Evolutionary conservation across 257 asterid genomes (phyloP), one percentile per base, ranked within the genome.

Genomic region (Solanum lignicaule): DNA sequence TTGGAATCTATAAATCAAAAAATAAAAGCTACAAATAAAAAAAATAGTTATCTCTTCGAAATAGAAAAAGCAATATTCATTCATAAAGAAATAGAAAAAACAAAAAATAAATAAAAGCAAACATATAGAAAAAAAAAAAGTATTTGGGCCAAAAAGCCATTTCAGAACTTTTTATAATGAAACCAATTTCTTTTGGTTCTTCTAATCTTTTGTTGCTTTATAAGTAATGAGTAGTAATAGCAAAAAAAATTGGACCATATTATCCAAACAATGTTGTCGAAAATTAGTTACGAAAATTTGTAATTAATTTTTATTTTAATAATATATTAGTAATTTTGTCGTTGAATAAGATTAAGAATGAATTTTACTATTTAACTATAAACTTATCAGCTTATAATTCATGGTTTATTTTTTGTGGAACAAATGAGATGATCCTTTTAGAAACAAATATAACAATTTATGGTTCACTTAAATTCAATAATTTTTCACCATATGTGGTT

Each of bases 91-190:
- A 5, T 38, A 32, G 18, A 32, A 33, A 3, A 66, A 46, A 52
- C 1, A 16, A 16, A 52, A 52, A 52, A 52, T 15, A 52, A 52
- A 6, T 7, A 4, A 1, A 27, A 9, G 21, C 21, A 79, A 87
- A 55, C 13, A 25, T 43, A 31, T 29, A 5, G 33, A 11, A 46
- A 66, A 62, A 62, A 79, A 5, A 32, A 78, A 4, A 10, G 27
- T 13, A 41, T 60, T 55, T 52, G 86, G 88, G 58, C 83, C 74
- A 85, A 85, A 88, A 74, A 68, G 88, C 76, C 81, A 68, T 23
- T 25, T 43, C 90, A 88, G 52, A 78, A 60, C 86, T 62, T 84
- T 84, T 84, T 21, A 15, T 84, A 55, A 55, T 46, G 18, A 81
- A 81, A 27, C 35, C 85, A 46, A 38, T 81, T 81, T 18, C 12